Conservation (phyloP, 2,329 filamentous ascomycete species). For the Colletotrichum incanum region DNA sequence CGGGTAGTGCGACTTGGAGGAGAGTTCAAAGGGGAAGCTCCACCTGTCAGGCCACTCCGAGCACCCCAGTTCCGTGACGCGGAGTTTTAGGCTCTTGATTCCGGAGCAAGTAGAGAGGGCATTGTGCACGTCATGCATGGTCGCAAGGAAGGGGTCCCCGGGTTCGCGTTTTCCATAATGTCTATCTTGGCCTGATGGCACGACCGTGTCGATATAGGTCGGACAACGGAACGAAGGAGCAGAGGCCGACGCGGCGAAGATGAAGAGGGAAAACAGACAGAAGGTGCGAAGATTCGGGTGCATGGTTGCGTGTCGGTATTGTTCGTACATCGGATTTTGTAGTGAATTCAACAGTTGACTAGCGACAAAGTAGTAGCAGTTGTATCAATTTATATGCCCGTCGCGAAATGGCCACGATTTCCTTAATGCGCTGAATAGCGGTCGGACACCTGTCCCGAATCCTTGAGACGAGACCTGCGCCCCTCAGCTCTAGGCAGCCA, state of each 20-base stretch:
- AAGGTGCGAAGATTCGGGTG: neutral
- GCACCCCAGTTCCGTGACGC: conserved; percentile 21
- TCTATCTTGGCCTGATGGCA: neutral
- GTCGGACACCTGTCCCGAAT: neutral
- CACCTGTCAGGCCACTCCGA: conserved; percentile 14
- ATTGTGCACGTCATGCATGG: conserved; percentile 25
- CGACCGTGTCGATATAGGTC: conserved; percentile 28
- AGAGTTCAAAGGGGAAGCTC: conserved; percentile 13
- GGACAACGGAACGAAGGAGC: conserved; percentile 1
- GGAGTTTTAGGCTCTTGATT: conserved; percentile 32
- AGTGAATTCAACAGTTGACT: too few relatives aligned
- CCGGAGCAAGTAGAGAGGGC: conserved; percentile 14
- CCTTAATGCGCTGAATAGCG: neutral
- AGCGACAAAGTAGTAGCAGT: neutral
- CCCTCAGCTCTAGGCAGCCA: neutral
- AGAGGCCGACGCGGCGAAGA: neutral
- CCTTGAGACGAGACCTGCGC: neutral
- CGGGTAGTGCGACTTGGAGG: neutral
- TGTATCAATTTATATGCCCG: neutral
- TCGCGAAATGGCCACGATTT: neutral
- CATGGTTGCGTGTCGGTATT: neutral
- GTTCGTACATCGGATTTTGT: too few relatives aligned
- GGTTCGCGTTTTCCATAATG: conserved; percentile 21
- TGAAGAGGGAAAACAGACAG: neutral
- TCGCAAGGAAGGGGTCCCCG: conserved; percentile 19